These are phyloP conservation scores for Xylariaceae sp. DNA, from an alignment of 2,329 filamentous ascomycete species.

Conservation along the genomic window DNA sequence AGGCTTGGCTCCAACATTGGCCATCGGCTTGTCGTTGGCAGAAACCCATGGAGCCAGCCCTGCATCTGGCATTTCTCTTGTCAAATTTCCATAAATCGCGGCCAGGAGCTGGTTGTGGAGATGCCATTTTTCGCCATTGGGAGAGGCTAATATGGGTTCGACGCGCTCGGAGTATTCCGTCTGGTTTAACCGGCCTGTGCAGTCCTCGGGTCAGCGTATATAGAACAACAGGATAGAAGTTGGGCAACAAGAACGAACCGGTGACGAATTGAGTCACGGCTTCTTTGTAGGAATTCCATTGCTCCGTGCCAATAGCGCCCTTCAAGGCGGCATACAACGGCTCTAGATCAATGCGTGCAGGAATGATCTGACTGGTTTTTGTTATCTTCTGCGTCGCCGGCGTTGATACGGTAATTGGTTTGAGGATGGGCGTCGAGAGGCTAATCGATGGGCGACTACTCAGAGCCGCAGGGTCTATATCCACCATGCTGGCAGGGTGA, in stretches of 20 bases:
- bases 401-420: constrained; percentile 51
- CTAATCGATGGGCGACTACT: constrained; percentile 53
- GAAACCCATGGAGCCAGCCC: constrained; percentile 67
- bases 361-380: constrained; percentile 59
- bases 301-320: constrained; percentile 51
- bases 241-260: constrained; percentile 40
- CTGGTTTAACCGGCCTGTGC: constrained; percentile 57
- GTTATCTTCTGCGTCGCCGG: constrained; percentile 46
- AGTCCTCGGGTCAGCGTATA: constrained; percentile 28
- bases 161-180: constrained; percentile 54
- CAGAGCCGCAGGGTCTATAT: constrained; percentile 65
- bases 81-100: constrained; percentile 64
- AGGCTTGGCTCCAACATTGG: constrained; percentile 54
- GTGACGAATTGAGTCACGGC: constrained; percentile 57
- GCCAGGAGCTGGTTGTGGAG: constrained; percentile 64
- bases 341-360: constrained; percentile 62
- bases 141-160: constrained; percentile 54
- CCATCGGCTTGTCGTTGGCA: constrained; percentile 61
- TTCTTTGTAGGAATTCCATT: constrained; percentile 62
- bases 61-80: constrained; percentile 61
- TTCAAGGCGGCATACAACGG: constrained; percentile 60
- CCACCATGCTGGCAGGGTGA: constrained; percentile 47
- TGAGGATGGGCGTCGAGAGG: constrained; percentile 56
- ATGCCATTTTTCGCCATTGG: constrained; percentile 55
- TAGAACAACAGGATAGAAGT: neutral